Evolutionary conservation across 208 protist genomes (phyloP).

Genomic region (Angomonas desouzai): DNA sequence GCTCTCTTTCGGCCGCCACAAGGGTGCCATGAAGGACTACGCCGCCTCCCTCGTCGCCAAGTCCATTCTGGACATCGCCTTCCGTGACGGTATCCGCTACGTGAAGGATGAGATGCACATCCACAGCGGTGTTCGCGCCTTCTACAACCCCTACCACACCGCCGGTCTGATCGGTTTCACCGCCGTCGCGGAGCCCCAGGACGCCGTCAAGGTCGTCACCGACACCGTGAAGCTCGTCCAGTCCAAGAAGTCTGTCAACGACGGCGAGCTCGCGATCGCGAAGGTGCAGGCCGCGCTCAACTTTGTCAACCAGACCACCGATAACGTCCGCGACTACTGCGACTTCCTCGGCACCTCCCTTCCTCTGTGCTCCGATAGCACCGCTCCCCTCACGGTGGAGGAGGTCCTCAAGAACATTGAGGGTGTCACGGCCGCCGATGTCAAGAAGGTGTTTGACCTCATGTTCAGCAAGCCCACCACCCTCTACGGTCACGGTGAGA

Average conservation of each 20-base stretch:
- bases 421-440: conserved; percentile 43
- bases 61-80: conserved; percentile 55
- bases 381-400: conserved; percentile 31
- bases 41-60: conserved; percentile 69
- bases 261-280: conserved; percentile 37
- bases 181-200: conserved; percentile 37
- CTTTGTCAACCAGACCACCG: conserved; percentile 51
- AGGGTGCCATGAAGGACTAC: conserved; percentile 51
- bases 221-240: conserved; percentile 53
- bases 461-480: conserved; percentile 66
- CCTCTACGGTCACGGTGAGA: conserved; percentile 79
- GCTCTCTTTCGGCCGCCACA: conserved; percentile 58
- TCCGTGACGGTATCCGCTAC: conserved; percentile 52
- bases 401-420: conserved; percentile 67
- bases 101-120: conserved; percentile 34
- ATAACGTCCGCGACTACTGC: conserved; percentile 77
- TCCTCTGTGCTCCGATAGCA: conserved; percentile 30
- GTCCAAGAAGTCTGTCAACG: conserved; percentile 28
- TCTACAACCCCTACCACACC: conserved; percentile 77
- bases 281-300: conserved; percentile 61
- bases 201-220: conserved; percentile 33
- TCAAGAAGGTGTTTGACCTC: conserved; percentile 61
- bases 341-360: conserved; percentile 85
- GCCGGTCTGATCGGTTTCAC: conserved; percentile 84
- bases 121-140: conserved; percentile 54